phyloP scores from a whole-genome alignment of 116 monocot species.

The Iris pallida region DNA sequence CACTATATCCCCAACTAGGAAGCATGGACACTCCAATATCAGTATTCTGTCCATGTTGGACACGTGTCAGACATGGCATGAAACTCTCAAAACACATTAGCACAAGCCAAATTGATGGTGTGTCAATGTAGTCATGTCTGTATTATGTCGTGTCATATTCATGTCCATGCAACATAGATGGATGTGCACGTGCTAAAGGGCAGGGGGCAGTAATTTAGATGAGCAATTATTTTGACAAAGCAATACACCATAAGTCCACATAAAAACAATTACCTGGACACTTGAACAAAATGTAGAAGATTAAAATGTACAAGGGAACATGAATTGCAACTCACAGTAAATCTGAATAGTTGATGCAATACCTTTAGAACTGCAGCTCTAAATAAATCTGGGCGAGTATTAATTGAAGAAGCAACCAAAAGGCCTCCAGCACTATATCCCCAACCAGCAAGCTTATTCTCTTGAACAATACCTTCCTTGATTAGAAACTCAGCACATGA shows the following conservation, averaged over 20 bases:
- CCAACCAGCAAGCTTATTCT: slow-evolving; percentile 89
- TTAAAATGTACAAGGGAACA: neutral
- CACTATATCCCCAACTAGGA: slow-evolving; percentile 94
- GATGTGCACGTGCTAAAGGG: neutral
- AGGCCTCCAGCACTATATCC: slow-evolving; percentile 94
- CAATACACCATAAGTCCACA: neutral
- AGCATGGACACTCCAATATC: slow-evolving; percentile 12
- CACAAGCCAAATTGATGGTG: no score
- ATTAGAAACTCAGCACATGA: slow-evolving; percentile 85
- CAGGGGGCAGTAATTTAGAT: neutral
- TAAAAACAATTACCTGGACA: neutral
- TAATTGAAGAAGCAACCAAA: slow-evolving; percentile 92
- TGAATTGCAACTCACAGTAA: neutral
- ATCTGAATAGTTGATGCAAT: neutral
- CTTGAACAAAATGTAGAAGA: no score
- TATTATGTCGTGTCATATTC: no score
- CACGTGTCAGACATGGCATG: no score
- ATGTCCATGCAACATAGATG: neutral
- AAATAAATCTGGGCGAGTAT: slow-evolving; percentile 67
- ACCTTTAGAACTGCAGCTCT: slow-evolving; percentile 91
- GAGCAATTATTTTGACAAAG: neutral
- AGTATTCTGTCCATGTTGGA: no score
- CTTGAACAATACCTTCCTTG: slow-evolving; percentile 50
- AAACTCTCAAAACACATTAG: no score
- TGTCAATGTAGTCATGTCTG: no score